phyloP scores from a whole-genome alignment of 192 early-diverging fungal species.

The Irineochytrium annulatum region DNA sequence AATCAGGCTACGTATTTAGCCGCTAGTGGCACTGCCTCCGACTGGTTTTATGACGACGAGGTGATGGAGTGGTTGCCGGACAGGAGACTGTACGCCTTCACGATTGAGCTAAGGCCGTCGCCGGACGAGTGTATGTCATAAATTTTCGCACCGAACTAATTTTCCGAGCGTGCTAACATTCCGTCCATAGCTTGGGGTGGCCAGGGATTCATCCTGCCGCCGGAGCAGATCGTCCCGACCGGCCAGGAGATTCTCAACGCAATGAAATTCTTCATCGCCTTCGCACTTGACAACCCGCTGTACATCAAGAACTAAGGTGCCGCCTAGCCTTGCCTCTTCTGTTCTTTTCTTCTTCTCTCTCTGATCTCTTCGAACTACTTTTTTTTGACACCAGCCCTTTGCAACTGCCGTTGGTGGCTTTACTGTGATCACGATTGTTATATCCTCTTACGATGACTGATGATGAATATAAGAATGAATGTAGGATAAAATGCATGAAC shows the following conservation, averaged over 20 bases:
- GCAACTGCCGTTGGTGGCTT: no score
- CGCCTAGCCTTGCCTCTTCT: no score
- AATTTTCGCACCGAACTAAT: not conserved
- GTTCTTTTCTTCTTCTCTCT: no score
- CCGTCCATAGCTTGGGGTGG: slow-evolving; percentile 7
- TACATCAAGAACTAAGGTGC: no score
- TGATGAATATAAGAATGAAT: no score
- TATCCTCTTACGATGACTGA: no score
- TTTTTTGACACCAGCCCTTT: no score
- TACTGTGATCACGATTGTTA: no score
- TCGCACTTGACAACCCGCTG: slow-evolving; percentile 17
- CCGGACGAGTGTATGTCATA: slow-evolving; percentile 13
- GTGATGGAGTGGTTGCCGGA: slow-evolving; percentile 27
- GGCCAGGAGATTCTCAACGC: slow-evolving; percentile 34
- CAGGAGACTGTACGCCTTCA: slow-evolving; percentile 44
- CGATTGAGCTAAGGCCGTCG: slow-evolving; percentile 54
- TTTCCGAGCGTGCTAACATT: not conserved
- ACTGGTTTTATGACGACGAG: slow-evolving; percentile 46
- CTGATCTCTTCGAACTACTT: no score
- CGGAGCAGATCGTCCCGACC: slow-evolving; percentile 51
- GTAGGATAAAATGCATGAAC: no score
- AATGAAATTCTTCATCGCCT: slow-evolving; percentile 7
- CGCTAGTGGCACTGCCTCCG: slow-evolving; percentile 46
- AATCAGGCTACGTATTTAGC: no score
- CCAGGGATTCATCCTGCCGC: slow-evolving; percentile 53